Base-by-base conservation (phyloP, 2,329 filamentous ascomycete genomes). In the Xylariomycetidae sp. region DNA sequence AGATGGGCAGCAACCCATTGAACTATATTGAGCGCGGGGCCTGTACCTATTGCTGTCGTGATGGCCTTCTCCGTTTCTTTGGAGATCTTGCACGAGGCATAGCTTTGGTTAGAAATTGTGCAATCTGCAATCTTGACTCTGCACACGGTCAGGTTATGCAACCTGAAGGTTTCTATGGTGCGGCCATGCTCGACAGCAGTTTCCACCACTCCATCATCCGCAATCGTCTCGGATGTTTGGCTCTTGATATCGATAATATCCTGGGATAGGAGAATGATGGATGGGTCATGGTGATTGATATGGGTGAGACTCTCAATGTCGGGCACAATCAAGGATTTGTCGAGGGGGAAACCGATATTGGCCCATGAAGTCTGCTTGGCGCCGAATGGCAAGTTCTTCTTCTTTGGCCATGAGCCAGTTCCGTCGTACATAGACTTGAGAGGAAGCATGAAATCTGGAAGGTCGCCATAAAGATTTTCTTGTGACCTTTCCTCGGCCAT, bases 391-490 rank as follows among this genome's bases (percentile, higher is more conserved):
- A n/a, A 23, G 20, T 13, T 23, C 16, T 16, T 29, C 16, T 16
- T 22, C 18, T 30, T 30, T n/a, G 32, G 18, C 32, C 32, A 30
- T 5, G 4, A 9, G 5, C 31, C 31, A 9, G 18, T 34, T 6
- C 32, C 32, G 9, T 34, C 32, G 14, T 29, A 34, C 32, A 34
- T 34, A 7, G 32, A 34, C 14, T 34, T 34, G 10, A 30, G 16
- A 4, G 23, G 31, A 16, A 34, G 31, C 30, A 25, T 32, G 13
- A 32, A 16, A 9, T 32, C 20, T 7, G 30, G 30, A 27, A n/a
- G n/a, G n/a, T n/a, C n/a, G n/a, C n/a, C n/a, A n/a, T n/a, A n/a
- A n/a, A n/a, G n/a, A n/a, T n/a, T n/a, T n/a, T n/a, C n/a, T n/a
- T n/a, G n/a, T n/a, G n/a, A n/a, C n/a, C n/a, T n/a, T n/a, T n/a